Conservation (phyloP, 768 basidiomycete genomes). For the Imleria badia region DNA sequence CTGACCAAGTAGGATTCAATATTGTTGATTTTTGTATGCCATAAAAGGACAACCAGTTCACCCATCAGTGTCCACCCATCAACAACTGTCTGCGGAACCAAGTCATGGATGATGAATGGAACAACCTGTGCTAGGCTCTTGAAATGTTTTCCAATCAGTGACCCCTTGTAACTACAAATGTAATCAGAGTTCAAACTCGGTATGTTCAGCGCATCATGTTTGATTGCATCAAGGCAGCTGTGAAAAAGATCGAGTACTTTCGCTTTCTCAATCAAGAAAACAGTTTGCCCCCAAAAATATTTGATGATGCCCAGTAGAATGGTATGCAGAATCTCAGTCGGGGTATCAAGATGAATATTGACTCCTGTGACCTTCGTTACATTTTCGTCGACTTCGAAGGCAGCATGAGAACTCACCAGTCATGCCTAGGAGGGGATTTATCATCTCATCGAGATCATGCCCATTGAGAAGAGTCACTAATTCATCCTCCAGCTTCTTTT, state of each 20-base stretch:
- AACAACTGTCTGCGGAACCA: conserved; percentile 26
- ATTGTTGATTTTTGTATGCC: conserved; percentile 28
- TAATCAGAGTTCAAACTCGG: conserved; percentile 32
- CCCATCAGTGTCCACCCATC: conserved; percentile 34
- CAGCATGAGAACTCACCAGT: too few relatives aligned
- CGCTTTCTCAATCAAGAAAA: too few relatives aligned
- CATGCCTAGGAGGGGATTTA: too few relatives aligned
- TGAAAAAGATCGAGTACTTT: conserved; percentile 18
- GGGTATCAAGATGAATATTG: too few relatives aligned
- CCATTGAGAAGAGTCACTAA: too few relatives aligned
- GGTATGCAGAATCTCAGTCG: too few relatives aligned
- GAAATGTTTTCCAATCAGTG: conserved; percentile 35
- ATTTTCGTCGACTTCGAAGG: too few relatives aligned
- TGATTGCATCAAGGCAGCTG: conserved; percentile 24
- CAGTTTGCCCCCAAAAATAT: neutral
- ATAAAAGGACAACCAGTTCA: conserved; percentile 39
- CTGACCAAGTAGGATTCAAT: neutral
- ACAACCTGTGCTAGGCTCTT: conserved; percentile 32
- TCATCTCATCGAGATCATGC: too few relatives aligned
- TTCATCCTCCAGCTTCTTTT: too few relatives aligned
- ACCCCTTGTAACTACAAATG: conserved; percentile 29
- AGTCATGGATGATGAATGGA: conserved; percentile 30
- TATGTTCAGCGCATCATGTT: too few relatives aligned
- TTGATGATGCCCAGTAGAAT: too few relatives aligned
- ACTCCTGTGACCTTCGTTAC: too few relatives aligned